Percentiles rank a stretch among this genome's conserved stretches.
Conservation (phyloP, 2,329 filamentous ascomycete genomes). For the Ophiostoma perfectum region DNA sequence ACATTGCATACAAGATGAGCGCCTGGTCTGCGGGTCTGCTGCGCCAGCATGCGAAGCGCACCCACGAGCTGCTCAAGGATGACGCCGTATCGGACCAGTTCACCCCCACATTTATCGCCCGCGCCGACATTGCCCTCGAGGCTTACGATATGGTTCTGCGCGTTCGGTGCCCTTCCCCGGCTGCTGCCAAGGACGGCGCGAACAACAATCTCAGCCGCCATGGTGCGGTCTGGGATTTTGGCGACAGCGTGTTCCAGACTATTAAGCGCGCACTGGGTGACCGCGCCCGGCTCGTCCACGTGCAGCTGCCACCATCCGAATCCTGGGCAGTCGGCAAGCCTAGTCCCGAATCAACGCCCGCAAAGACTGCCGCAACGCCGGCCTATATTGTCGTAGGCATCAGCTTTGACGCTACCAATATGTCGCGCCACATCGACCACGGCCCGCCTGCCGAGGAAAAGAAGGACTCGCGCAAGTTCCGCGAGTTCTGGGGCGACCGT, state of each 20-base stretch:
- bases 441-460: constrained; percentile 83
- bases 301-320: constrained; percentile 40
- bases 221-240: constrained; percentile 43
- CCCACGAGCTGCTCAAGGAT: constrained; percentile 69
- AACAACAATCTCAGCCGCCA: constrained; percentile 34
- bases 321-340: constrained; percentile 46
- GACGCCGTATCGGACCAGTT: constrained; percentile 67
- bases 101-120: constrained; percentile 72
- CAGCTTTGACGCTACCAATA: constrained; percentile 65
- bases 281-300: constrained; percentile 62
- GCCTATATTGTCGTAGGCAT: constrained; percentile 57
- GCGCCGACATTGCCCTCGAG: constrained; percentile 49
- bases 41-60: constrained; percentile 67
- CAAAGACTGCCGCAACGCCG: background rate
- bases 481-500: constrained; percentile 91
- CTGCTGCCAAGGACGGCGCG: background rate
- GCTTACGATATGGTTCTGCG: constrained; percentile 49
- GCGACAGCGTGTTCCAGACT: constrained; percentile 56
- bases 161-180: constrained; percentile 28
- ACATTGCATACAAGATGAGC: constrained; percentile 86
- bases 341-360: constrained; percentile 22
- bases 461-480: constrained; percentile 73
- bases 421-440: constrained; percentile 73
- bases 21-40: constrained; percentile 73
- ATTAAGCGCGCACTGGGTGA: constrained; percentile 69